Evolutionary conservation across 2,329 filamentous ascomycete species (phyloP).

Genomic region (Tolypocladium sp.): DNA sequence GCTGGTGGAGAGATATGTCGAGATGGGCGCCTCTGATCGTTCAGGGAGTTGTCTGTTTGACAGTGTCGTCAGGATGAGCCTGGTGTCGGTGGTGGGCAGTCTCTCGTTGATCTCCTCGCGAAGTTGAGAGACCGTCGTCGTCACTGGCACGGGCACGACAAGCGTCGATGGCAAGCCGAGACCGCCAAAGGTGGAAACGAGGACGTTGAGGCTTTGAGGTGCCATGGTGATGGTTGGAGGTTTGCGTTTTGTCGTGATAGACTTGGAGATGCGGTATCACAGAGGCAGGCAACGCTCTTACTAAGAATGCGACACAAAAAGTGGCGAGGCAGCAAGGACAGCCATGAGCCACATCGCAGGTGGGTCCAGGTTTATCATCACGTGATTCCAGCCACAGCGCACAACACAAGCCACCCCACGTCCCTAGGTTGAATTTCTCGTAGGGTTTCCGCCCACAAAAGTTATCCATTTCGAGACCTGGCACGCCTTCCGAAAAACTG

Average conservation of each 20-base stretch:
- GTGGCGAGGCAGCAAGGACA: not conserved
- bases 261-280: not conserved
- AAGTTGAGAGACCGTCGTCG: conserved; percentile 59
- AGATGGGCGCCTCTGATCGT: conserved; percentile 45
- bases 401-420: conserved; percentile 20
- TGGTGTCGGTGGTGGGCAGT: conserved; percentile 45
- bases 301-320: not conserved
- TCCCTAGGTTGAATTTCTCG: conserved; percentile 24
- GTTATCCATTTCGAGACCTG: conserved; percentile 33
- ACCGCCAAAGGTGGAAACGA: conserved; percentile 77
- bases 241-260: not conserved
- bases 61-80: conserved; percentile 73
- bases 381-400: conserved; percentile 21
- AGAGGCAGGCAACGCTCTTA: not conserved
- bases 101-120: conserved; percentile 52
- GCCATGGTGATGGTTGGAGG: conserved; percentile 35
- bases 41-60: conserved; percentile 61
- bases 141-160: conserved; percentile 60
- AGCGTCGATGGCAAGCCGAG: conserved; percentile 76
- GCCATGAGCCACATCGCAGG: not conserved
- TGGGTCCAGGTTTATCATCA: conserved; percentile 12
- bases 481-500: conserved; percentile 26
- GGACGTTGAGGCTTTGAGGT: conserved; percentile 59
- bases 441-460: conserved; percentile 38
- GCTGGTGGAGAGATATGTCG: conserved; percentile 46